Percentiles rank a stretch among this genome's conserved stretches.
Conservation (phyloP, 2,329 filamentous ascomycete genomes). For the Calonectria honghensis region DNA sequence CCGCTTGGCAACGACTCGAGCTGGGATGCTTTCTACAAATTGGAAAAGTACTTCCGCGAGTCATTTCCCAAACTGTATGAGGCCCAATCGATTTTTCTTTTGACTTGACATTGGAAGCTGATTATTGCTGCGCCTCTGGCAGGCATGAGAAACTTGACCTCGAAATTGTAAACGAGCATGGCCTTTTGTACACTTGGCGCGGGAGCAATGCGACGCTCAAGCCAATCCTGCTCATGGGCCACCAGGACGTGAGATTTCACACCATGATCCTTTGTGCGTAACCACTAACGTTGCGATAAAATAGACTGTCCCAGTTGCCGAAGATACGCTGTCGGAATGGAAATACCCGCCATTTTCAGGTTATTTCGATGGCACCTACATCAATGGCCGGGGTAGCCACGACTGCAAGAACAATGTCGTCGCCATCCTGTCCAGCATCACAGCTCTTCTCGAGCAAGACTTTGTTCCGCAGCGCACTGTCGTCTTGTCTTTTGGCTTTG, state of each 20-base stretch:
- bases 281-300: not conserved
- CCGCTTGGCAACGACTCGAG: conserved; percentile 3
- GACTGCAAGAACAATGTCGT: conserved; percentile 21
- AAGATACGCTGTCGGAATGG: conserved; percentile 8
- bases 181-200: conserved; percentile 12
- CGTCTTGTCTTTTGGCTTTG: conserved; percentile 7
- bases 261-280: not conserved
- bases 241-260: conserved; percentile 7
- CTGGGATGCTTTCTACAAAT: conserved; percentile 6
- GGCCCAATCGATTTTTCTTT: not conserved
- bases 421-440: not conserved
- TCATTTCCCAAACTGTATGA: conserved; percentile 11
- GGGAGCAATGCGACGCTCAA: conserved; percentile 7
- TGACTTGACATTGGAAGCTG: not conserved
- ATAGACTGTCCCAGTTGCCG: conserved; percentile 8
- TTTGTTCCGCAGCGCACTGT: conserved; percentile 18
- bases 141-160: conserved; percentile 6
- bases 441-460: conserved; percentile 7
- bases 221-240: conserved; percentile 6
- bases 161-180: conserved; percentile 6
- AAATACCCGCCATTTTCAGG: conserved; percentile 6
- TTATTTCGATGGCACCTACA: conserved; percentile 8
- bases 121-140: not conserved
- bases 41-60: conserved; percentile 6
- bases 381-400: conserved; percentile 8